These are phyloP conservation scores for Lavandula angustifolia DNA, from an alignment of 257 asterid genomes.

Conservation along the genomic window DNA sequence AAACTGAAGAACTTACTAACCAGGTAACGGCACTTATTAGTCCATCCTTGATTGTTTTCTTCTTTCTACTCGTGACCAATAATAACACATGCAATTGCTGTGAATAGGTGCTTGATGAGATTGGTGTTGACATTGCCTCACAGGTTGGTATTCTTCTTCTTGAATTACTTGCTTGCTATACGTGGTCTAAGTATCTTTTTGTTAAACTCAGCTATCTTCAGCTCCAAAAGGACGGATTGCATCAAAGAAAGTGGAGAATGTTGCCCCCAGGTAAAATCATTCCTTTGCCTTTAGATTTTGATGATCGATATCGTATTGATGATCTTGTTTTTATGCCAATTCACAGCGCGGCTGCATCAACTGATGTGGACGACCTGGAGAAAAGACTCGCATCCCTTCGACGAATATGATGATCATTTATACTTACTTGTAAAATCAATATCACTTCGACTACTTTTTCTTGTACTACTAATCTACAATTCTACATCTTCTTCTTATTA, in stretches of 20 bases:
- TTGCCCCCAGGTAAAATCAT: conserved; percentile 63
- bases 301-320: no score
- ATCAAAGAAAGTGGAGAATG: conserved; percentile 76
- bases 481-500: no score
- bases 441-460: no score
- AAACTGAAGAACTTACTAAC: conserved; percentile 94
- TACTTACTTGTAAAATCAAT: no score
- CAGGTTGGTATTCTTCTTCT: conserved; percentile 62
- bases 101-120: conserved; percentile 87
- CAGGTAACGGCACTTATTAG: no score
- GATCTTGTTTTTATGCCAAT: conserved; percentile 24
- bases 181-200: conserved; percentile 15
- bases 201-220: conserved; percentile 96
- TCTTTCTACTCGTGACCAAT: no score
- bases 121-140: conserved; percentile 96
- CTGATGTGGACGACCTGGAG: conserved; percentile 88
- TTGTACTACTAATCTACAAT: no score
- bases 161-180: no score
- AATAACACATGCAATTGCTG: no score
- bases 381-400: conserved; percentile 87
- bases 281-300: no score
- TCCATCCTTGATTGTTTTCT: no score
- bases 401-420: conserved; percentile 72
- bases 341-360: conserved; percentile 54
- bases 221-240: conserved; percentile 96